These are phyloP conservation scores for Ogataea paraovalis DNA, from an alignment of 805 yeast genomes.

Conservation along the genomic window DNA sequence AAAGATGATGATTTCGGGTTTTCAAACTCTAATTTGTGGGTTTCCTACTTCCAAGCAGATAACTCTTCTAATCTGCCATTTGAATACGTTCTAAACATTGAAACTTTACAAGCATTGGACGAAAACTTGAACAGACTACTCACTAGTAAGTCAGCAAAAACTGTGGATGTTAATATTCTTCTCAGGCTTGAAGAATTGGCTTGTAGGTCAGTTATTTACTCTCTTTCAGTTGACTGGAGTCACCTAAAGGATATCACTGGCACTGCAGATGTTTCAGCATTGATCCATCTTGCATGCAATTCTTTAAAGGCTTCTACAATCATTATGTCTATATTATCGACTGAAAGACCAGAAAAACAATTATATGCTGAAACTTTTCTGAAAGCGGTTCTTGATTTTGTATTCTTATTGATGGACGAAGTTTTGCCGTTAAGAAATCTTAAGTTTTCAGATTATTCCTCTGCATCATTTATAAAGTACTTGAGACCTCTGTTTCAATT, in stretches of 20 bases:
- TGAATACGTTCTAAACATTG: conserved; percentile 19
- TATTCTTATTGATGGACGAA: conserved; percentile 26
- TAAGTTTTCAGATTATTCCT: not conserved
- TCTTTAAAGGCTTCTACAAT: conserved; percentile 33
- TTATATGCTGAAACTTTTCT: conserved; percentile 45
- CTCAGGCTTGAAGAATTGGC: conserved; percentile 33
- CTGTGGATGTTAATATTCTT: conserved; percentile 25
- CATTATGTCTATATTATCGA: conserved; percentile 38
- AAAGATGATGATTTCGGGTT: conserved; percentile 24
- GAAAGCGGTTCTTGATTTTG: conserved; percentile 36
- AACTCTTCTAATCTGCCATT: conserved; percentile 21
- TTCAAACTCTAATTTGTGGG: conserved; percentile 8
- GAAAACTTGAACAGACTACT: conserved; percentile 17
- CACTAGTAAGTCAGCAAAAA: conserved; percentile 12
- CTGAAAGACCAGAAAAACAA: conserved; percentile 38
- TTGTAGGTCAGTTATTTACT: conserved; percentile 24
- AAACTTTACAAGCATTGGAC: conserved; percentile 21
- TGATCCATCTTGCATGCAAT: conserved; percentile 18
- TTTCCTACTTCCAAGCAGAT: conserved; percentile 2
- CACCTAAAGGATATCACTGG: conserved; percentile 16
- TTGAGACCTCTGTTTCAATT: conserved; percentile 1
- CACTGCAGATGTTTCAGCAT: not conserved
- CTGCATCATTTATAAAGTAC: not conserved
- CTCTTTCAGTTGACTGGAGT: conserved; percentile 18
- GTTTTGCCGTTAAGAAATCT: conserved; percentile 1